Conservation (phyloP, 2,329 filamentous ascomycete species). For the Mycosphaerella sp. region DNA sequence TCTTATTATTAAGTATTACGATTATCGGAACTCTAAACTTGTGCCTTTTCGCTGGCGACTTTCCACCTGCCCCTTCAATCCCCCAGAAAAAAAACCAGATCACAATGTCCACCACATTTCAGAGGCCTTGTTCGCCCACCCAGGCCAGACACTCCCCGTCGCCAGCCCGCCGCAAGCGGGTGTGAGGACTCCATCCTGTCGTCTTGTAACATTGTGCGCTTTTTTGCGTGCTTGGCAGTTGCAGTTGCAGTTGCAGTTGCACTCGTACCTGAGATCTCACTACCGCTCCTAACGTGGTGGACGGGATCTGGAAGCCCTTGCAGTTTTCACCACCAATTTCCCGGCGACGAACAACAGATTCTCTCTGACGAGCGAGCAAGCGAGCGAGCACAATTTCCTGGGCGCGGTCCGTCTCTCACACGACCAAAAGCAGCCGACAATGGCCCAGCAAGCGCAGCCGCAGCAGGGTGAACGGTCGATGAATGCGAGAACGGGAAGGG, state of each 20-base stretch:
- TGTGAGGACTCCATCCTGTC: constrained; percentile 35
- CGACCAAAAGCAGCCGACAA: constrained; percentile 28
- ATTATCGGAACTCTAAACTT: not conserved
- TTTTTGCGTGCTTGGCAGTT: constrained; percentile 14
- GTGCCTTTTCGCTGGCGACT: not conserved
- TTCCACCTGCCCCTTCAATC: not conserved
- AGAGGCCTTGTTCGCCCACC: constrained; percentile 33
- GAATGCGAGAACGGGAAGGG: constrained; percentile 67
- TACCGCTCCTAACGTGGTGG: not conserved
- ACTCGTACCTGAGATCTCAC: not conserved
- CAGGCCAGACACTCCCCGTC: constrained; percentile 38
- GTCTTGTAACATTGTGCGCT: constrained; percentile 10
- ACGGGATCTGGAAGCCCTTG: not conserved
- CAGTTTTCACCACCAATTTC: not conserved
- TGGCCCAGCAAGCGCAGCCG: constrained; percentile 34
- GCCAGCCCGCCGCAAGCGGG: constrained; percentile 47
- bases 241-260: not conserved
- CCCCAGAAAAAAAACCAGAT: not conserved
- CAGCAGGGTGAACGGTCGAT: constrained; percentile 39
- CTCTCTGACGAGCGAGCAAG: too few relatives aligned
- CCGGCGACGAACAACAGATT: too few relatives aligned
- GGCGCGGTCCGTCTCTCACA: not conserved
- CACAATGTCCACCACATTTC: constrained; percentile 27
- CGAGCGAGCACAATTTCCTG: too few relatives aligned
- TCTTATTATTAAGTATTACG: too few relatives aligned